phyloP scores from a whole-genome alignment of 31 red algal species.

The Bonnemaisonia californica region DNA sequence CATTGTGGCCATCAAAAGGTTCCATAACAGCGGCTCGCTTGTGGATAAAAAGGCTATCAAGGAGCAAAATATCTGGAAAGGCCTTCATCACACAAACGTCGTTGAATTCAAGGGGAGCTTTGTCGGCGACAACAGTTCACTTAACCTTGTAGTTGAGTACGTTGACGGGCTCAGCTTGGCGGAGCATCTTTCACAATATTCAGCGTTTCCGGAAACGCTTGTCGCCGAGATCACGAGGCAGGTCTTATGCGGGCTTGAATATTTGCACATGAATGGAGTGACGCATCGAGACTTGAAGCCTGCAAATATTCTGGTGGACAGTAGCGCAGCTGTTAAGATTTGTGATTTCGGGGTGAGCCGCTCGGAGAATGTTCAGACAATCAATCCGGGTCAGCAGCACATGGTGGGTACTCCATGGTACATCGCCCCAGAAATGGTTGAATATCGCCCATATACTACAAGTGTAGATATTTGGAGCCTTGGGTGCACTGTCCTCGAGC shows the following conservation, averaged over 20 bases:
- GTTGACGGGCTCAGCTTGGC: slow-evolving; percentile 86
- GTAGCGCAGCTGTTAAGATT: slow-evolving; percentile 88
- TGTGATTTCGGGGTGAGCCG: slow-evolving; percentile 96
- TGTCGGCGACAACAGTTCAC: slow-evolving; percentile 73
- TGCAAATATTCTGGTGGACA: slow-evolving; percentile 89
- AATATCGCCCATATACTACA: slow-evolving; percentile 80
- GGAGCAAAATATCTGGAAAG: slow-evolving; percentile 90
- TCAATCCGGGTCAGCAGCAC: slow-evolving; percentile 77
- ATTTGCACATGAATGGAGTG: slow-evolving; percentile 83
- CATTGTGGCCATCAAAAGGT: slow-evolving; percentile 90
- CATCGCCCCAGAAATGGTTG: slow-evolving; percentile 95
- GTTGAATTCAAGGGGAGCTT: slow-evolving; percentile 91
- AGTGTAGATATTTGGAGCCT: slow-evolving; percentile 94
- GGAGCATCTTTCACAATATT: slow-evolving; percentile 91
- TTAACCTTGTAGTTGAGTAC: slow-evolving; percentile 91
- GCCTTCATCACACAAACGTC: slow-evolving; percentile 84
- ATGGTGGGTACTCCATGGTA: slow-evolving; percentile 96
- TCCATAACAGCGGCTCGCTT: slow-evolving; percentile 75
- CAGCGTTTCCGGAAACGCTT: slow-evolving; percentile 81
- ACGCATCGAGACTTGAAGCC: slow-evolving; percentile 97
- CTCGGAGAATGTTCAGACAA: slow-evolving; percentile 82
- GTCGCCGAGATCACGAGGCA: slow-evolving; percentile 86
- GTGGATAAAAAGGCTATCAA: slow-evolving; percentile 89
- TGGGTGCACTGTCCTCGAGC: slow-evolving; percentile 88
- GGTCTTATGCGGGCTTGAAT: slow-evolving; percentile 77